Percentiles rank a stretch among this genome's conserved stretches.
Conservation (phyloP, 1,284 basidiomycete genomes). For the Somion occarium region DNA sequence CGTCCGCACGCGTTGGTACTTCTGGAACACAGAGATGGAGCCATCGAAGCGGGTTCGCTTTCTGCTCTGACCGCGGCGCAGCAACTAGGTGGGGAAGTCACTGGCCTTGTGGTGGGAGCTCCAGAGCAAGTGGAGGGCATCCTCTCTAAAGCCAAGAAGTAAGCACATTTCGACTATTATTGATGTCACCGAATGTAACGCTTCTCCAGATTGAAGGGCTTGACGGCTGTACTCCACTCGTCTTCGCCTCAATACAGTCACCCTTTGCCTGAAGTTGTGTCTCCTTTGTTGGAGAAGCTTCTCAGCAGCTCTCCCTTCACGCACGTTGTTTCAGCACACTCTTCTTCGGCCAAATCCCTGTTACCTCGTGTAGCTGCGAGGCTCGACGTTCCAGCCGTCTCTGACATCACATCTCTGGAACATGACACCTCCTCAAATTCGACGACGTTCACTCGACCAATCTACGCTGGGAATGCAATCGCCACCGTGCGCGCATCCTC, state of each 20-base stretch:
- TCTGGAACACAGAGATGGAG: slow-evolving; percentile 83
- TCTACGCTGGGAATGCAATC: slow-evolving; percentile 98
- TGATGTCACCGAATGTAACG: not conserved
- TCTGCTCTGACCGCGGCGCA: slow-evolving; percentile 88
- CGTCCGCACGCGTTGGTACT: slow-evolving; percentile 78
- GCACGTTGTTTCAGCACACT: slow-evolving; percentile 85
- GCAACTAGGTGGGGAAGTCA: slow-evolving; percentile 81
- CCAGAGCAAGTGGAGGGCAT: slow-evolving; percentile 67
- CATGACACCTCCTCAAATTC: slow-evolving; percentile 71
- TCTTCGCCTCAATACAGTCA: slow-evolving; percentile 45
- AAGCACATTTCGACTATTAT: slow-evolving; percentile 19
- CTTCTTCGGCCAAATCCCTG: slow-evolving; percentile 68
- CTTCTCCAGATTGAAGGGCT: slow-evolving; percentile 40
- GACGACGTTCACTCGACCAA: slow-evolving; percentile 86
- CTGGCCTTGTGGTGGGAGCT: slow-evolving; percentile 82
- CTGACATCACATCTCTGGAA: slow-evolving; percentile 83
- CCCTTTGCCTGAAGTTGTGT: slow-evolving; percentile 36
- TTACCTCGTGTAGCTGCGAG: slow-evolving; percentile 87
- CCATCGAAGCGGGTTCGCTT: slow-evolving; percentile 81
- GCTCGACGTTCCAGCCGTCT: slow-evolving; percentile 83
- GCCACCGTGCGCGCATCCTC: slow-evolving; percentile 82
- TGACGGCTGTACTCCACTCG: slow-evolving; percentile 38
- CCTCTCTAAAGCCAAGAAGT: slow-evolving; percentile 81
- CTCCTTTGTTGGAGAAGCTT: slow-evolving; percentile 38
- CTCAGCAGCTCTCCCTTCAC: slow-evolving; percentile 58